Base-by-base conservation (phyloP, 2,329 filamentous ascomycete genomes). In the Clonostachys sp. region DNA sequence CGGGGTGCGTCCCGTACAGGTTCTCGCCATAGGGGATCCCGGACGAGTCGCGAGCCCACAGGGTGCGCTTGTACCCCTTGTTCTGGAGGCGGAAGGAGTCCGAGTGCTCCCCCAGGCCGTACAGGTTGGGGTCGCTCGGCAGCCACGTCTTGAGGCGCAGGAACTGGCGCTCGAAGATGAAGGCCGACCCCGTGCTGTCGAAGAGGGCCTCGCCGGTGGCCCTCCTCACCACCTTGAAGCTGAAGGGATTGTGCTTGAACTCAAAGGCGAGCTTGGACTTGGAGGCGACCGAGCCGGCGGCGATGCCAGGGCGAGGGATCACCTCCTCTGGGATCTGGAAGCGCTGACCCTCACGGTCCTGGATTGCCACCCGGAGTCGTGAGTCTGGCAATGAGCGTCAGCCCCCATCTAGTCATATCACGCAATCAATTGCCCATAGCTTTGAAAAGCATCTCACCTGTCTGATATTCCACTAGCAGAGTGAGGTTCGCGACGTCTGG, bases 101-200 rank as follows among this genome's bases (percentile, higher is more conserved):
- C 30, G 91, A 87, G 2, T 80, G 77, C 65, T 91, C 87, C 14
- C 86, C 86, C 24, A 91, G 69, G 2, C 87, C 87, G 51, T 90
- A 89, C 0, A 90, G 61, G 52, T 90, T 89, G 63, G 90, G 89
- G 46, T 86, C 77, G 50, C 85, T 75, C 0, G 86, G 86, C 9
- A 90, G 62, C 24, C 72, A 61, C 16, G 83, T 84, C 5, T 75
- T 74, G 53, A 91, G 85, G 55, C 90, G 86, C 38, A 91, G 78
- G 61, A 89, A 91, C 56, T 91, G 87, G 53, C 90, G 78, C 58
- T 90, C 86, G 55, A 81, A 91, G 0, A 91, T 80, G 14, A 91
- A 65, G 12, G 79, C 75, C 3, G 72, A 80, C 6, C 81, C 82
- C 17, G 72, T 66, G 0, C 86, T 89, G 13, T 79, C 77, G 59